Conservation (phyloP, 2,329 filamentous ascomycete genomes). For the Ophiosphaerella korrae region DNA sequence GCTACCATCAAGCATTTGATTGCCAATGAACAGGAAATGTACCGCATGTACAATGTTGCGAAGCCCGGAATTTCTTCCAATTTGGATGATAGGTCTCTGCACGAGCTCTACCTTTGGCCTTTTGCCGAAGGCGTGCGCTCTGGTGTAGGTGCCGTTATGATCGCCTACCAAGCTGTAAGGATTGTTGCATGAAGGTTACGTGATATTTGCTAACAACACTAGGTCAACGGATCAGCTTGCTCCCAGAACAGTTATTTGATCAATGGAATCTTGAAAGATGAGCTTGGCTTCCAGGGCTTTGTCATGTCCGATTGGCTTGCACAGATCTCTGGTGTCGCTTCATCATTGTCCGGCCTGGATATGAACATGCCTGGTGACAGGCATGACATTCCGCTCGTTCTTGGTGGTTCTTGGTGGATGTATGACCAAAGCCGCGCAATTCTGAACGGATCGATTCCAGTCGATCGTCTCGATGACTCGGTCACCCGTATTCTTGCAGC, state of each 20-base stretch:
- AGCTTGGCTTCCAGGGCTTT: slow-evolving; percentile 85
- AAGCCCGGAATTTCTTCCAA: slow-evolving; percentile 58
- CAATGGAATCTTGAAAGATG: slow-evolving; percentile 84
- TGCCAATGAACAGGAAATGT: slow-evolving; percentile 71
- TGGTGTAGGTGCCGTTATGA: slow-evolving; percentile 83
- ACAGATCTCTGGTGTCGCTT: slow-evolving; percentile 79
- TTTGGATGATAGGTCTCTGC: slow-evolving; percentile 74
- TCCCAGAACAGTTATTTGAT: slow-evolving; percentile 77
- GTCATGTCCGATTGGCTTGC: slow-evolving; percentile 91
- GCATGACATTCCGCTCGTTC: slow-evolving; percentile 49
- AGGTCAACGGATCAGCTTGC: slow-evolving; percentile 61
- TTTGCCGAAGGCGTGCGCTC: slow-evolving; percentile 79
- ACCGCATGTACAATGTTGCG: slow-evolving; percentile 51
- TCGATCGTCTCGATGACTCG: slow-evolving; percentile 87
- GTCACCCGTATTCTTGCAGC: slow-evolving; percentile 82
- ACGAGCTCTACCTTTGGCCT: slow-evolving; percentile 85
- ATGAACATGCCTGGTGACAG: slow-evolving; percentile 78
- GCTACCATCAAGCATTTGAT: slow-evolving; percentile 73
- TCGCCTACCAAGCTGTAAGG: slow-evolving; percentile 65
- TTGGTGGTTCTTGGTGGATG: slow-evolving; percentile 67
- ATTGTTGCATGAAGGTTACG: not conserved
- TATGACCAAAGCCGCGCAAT: slow-evolving; percentile 74
- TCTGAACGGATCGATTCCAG: slow-evolving; percentile 81
- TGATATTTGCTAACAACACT: slow-evolving; percentile 9
- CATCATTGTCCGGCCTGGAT: slow-evolving; percentile 81